Base-by-base conservation (phyloP, 2,329 filamentous ascomycete species). In the Hymenoscyphus scutula region DNA sequence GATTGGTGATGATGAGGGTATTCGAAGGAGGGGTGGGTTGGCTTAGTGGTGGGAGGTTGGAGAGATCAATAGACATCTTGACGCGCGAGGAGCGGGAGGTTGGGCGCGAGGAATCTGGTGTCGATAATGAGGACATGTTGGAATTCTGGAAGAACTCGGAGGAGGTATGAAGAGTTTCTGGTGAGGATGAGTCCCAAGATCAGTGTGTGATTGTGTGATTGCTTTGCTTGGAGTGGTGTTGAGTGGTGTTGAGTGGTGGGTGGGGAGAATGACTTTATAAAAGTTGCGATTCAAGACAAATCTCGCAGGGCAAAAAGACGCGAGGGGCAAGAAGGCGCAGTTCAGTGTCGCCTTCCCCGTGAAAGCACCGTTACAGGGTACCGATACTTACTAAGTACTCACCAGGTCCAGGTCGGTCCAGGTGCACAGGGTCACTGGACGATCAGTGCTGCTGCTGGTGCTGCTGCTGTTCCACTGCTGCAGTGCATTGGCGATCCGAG, bases 1-100 rank as follows among this genome's bases (percentile, higher is more conserved):
- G 85, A 78, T 92, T 92, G 71, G 91, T 95, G 74, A 95, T 89
- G 72, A 95, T 85, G 62, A 95, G 86, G 0, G 91, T 95, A 80
- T 95, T 95, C 68, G 89, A 90, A 5, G 90, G 89, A 60, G 88
- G 85, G 29, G 89, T 87, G n/a, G 90, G 90, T 73, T 86, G 83
- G 51, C 81, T 80, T 61, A 91, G 81, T 38, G 89, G 84, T 57
- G 91, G 90, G 51, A 94, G 78, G 72, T 81, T 84, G 65, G 89
- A 89, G 54, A 94, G 84, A 73, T 94, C 90, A 72, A 95, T 83
- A 25, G 86, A 88, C 65, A 73, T 69, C 62, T 92, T 84, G 70
- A 82, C 78, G 30, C 67, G 62, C 37, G 69, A 68, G 41, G 59
- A 59, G 56, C 69, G 62, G 4, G 70, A 72, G n/a, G 62, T 58